Evolutionary conservation across 169 alveolate species (phyloP), one percentile per base, ranked within the genome.

Genomic region (Plasmodium berghei): DNA sequence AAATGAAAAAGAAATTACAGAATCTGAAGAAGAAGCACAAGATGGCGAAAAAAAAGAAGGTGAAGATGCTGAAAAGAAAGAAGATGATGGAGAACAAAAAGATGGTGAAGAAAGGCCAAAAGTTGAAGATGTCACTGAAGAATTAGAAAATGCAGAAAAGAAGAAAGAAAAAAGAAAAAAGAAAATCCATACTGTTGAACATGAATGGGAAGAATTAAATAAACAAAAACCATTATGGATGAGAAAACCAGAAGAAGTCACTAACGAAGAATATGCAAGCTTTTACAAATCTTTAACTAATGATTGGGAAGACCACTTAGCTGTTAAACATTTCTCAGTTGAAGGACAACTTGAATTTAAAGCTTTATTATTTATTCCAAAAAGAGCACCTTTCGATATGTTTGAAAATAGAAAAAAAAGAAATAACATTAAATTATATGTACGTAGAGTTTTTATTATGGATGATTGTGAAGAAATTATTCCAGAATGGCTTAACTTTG

Each of bases 341-440:
- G 99, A 98, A 94, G 99, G 99, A 16, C 99, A 98, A 92, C 96
- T 99, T 20, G 99, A 98, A 95, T 98, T 99, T 97, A 98, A 98
- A 94, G 99, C 99, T 9, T 95, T 99, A 73, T 99, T 98, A 75
- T 99, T 98, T 95, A 97, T 98, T 34, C 99, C 99, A 62, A 98
- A 98, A 95, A 94, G 99, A 92, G 99, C 99, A 40, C 99, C 99
- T 58, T 99, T 98, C 97, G 99, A 99, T 92, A 96, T 99, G 92
- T 99, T 99, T 93, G 99, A 99, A 95, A 97, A 98, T 90, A 97
- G 98, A 95, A 98, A 98, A 97, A 99, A 98, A 98, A 95, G 98
- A 94, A 98, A 98, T 94, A 99, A 98, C 98, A 97, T 99, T 95
- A 98, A 98, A 93, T 94, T 99, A 73, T 99, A 99, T 93, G 99